Conservation (phyloP, 192 early-diverging fungal genomes). For the Podila minutissima region DNA sequence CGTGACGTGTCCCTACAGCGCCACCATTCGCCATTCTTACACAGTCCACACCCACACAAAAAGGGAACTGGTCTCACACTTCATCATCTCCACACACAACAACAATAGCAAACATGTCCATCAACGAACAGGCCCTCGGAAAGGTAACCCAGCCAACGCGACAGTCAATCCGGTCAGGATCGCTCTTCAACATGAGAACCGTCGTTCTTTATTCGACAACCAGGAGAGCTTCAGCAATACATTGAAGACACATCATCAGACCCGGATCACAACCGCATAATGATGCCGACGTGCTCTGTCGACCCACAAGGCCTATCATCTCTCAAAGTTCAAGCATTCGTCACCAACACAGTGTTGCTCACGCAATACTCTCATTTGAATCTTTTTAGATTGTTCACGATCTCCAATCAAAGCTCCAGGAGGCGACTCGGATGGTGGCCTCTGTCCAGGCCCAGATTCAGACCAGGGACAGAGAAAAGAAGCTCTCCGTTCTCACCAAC, state of each 20-base stretch:
- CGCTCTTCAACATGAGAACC: neutral
- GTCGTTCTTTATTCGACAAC: neutral
- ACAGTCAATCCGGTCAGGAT: neutral
- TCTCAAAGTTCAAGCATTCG: neutral
- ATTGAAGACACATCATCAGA: no score
- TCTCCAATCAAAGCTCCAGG: conserved; percentile 71
- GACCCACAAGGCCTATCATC: no score
- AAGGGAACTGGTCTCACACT: neutral
- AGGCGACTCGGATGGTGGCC: conserved; percentile 67
- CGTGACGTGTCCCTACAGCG: conserved; percentile 23
- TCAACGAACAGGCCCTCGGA: conserved; percentile 49
- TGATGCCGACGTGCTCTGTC: no score
- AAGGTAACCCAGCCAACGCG: conserved; percentile 16
- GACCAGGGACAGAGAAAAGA: conserved; percentile 70
- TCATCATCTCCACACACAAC: neutral
- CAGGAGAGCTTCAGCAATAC: no score
- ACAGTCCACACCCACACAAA: neutral
- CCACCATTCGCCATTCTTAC: neutral
- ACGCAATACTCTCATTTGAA: neutral
- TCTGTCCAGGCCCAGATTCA: conserved; percentile 70
- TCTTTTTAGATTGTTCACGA: conserved; percentile 65
- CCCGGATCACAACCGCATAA: no score
- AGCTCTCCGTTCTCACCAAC: conserved; percentile 72
- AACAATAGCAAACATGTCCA: conserved; percentile 23
- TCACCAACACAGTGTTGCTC: neutral